Evolutionary conservation across 2,329 filamentous ascomycete species (phyloP), one percentile per base, ranked within the genome.

Genomic region (Microsporum canis): DNA sequence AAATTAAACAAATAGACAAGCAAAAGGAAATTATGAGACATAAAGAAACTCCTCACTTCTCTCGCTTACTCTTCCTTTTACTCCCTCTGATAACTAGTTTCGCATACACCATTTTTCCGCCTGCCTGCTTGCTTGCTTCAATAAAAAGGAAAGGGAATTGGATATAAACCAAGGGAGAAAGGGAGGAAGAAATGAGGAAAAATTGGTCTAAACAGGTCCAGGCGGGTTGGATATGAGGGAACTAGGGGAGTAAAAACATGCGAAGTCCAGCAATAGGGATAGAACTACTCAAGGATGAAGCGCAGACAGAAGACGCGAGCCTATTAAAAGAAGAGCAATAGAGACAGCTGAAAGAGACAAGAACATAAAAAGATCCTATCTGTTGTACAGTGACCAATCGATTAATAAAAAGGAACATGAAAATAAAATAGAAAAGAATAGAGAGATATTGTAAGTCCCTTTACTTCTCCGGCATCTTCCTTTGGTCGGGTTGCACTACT

Each of bases 401-500:
- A 36, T 55, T 23, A 23, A 23, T 23, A 23, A 23, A 23, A 23
- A 23, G 17, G 17, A 23, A 23, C 17, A 23, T 23, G 17, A 61
- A 57, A 61, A 58, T 63, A 58, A 63, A 51, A 57, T 57, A 60
- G 60, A 45, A 56, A 63, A 60, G 62, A 62, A 65, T 60, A 63
- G 59, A 62, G 65, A 60, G 60, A 65, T 63, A 63, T 62, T n/a
- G 14, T 7, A 34, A n/a, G 8, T 38, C 51, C 31, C 51, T 29
- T 51, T 51, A 29, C 45, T 31, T 7, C 23, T 14, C 27, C 45
- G 23, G 31, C 45, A 31, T 12, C 10, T 7, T 36, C 31, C n/a
- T 36, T 31, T 10, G 17, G 33, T n/a, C 51, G 51, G 14, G 33
- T 29, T 33, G 27, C n/a, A 55, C 51, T 55, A n/a, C 51, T 55